phyloP scores from a whole-genome alignment of 768 basidiomycete species.

The Phlebiopsis gigantea region DNA sequence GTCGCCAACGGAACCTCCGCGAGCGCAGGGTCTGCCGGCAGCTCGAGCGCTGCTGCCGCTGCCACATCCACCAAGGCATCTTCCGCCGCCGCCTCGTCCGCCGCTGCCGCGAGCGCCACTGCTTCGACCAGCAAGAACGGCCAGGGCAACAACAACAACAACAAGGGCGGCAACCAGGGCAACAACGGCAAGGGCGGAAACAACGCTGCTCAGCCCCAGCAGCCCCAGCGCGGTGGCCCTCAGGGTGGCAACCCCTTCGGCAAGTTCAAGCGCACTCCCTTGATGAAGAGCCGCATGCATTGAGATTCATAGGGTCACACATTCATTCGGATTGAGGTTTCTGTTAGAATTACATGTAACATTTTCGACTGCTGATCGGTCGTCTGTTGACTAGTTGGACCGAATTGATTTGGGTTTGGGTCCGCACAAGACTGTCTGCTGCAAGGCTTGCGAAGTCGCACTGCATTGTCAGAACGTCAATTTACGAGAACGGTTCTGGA shows the following conservation, averaged over 20 bases:
- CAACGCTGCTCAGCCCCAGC: neutral
- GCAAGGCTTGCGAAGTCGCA: neutral
- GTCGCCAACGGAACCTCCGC: neutral
- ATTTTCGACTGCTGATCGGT: neutral
- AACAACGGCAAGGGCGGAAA: slow-evolving; percentile 11
- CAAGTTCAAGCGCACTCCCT: neutral
- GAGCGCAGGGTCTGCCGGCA: too few species aligned
- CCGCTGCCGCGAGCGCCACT: neutral
- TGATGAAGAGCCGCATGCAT: slow-evolving; percentile 2
- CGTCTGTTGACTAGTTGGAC: slow-evolving; percentile 1
- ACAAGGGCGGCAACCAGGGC: slow-evolving; percentile 5
- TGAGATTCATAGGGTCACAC: neutral
- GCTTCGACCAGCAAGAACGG: slow-evolving; percentile 2
- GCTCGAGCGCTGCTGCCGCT: slow-evolving; percentile 16
- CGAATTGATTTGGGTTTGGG: slow-evolving; percentile 6
- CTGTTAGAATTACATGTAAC: neutral
- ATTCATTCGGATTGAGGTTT: neutral
- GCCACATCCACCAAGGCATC: slow-evolving; percentile 4
- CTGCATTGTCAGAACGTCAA: neutral
- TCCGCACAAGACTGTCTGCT: neutral
- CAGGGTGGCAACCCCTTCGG: neutral
- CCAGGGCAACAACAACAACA: neutral
- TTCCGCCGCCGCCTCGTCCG: neutral
- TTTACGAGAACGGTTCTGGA: too few species aligned
- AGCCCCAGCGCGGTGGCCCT: neutral